Base-by-base conservation (phyloP, 371 early-diverging fungal genomes). In the Globomyces sp. region DNA sequence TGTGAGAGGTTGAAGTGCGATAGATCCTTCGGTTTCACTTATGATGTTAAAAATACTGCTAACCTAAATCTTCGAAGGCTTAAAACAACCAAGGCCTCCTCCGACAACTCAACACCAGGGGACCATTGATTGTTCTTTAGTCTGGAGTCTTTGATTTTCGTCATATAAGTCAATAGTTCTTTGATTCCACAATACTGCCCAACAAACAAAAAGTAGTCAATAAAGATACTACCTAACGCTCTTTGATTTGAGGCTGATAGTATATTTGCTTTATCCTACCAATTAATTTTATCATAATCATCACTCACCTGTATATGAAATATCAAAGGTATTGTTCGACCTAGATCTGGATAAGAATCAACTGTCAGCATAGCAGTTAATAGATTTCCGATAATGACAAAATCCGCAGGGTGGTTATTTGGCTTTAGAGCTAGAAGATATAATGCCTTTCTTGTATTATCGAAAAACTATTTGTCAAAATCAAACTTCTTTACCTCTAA, bases 261-360 rank as follows among this genome's bases (percentile, higher is more conserved):
- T 24, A 24, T 24, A 24, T 24, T 24, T 71, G 0, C 52, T 47
- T 0, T 71, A 76, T 11, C 77, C 67, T 44, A 75, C 75, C 1
- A 88, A 6, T 6, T 39, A 13, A 37, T 53, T 42, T 60, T 41
- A 37, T 3, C 4, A 8, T n/a, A 6, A 59, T 9, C 49, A 49
- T 52, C 0, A 4, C 52, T 11, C 44, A 71, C 73, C 57, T 74
- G 71, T 0, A 71, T 65, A 45, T 83, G 79, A 70, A 89, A 89
- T 0, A 90, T 61, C 9, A 92, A 70, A 1, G 89, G 89, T 0
- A 87, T 70, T 0, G 83, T 82, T 6, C 82, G 75, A 69, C 86
- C 82, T 10, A 88, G 77, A 37, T 84, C 88, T 57, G 86, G 87
- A 6, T 77, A 77, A 37, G 81, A 80, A 65, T 87, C 87, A 3